Conservation (phyloP, 2,329 filamentous ascomycete species). For the Macroventuria anomochaeta region DNA sequence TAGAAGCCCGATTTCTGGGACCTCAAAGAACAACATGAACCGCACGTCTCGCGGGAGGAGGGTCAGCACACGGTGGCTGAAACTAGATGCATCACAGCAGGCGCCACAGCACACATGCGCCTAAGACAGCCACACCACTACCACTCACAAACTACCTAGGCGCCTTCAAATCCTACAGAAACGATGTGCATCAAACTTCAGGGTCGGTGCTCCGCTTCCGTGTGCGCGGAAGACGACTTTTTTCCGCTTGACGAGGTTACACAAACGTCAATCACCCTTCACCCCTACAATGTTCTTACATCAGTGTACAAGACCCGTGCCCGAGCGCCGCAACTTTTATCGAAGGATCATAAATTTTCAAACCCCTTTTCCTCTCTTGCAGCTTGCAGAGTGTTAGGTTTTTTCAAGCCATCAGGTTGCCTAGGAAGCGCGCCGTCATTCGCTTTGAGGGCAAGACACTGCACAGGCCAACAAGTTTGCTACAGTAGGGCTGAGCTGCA, state of each 20-base stretch:
- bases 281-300: neutral
- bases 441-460: neutral
- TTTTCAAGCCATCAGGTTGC: no score
- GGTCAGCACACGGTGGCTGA: no score
- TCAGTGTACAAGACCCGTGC: no score
- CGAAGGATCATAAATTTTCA: no score
- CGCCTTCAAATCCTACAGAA: neutral
- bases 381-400: no score
- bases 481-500: neutral
- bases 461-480: slow-evolving; percentile 3
- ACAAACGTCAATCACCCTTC: neutral
- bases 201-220: neutral
- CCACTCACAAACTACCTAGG: neutral
- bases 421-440: neutral
- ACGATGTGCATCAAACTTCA: neutral
- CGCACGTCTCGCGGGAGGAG: no score
- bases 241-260: neutral
- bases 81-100: neutral
- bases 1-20: neutral
- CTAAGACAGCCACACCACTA: neutral
- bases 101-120: neutral
- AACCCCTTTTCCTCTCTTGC: no score
- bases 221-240: neutral
- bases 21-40: no score
- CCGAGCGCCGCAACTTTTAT: no score